A percentile compares a stretch with the other conserved stretches of the same genome.
These are phyloP conservation scores for Aspergillus homomorphus DNA, from an alignment of 495 filamentous ascomycete species.

Conservation along the genomic window DNA sequence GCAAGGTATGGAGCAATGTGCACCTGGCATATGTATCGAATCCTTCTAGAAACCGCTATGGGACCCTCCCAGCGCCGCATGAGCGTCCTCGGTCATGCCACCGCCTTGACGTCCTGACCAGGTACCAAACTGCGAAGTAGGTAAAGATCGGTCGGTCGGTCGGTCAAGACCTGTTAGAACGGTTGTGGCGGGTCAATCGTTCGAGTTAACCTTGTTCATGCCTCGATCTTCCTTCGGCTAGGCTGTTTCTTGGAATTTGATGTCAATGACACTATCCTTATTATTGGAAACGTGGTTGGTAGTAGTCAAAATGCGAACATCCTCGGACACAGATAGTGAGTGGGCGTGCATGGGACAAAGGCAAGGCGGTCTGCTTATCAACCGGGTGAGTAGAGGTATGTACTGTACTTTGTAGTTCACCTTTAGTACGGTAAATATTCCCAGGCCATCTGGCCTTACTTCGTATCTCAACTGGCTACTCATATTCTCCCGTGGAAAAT, in stretches of 20 bases:
- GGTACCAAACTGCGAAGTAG: not conserved
- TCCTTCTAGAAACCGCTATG: constrained; percentile 7
- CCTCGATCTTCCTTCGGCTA: not conserved
- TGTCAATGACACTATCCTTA: not conserved
- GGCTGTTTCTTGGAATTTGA: not conserved
- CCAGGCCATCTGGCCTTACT: no score
- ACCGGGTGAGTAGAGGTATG: not conserved
- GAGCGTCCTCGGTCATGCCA: not conserved
- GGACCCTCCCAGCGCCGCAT: not conserved
- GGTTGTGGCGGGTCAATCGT: constrained; percentile 6
- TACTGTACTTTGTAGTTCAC: not conserved
- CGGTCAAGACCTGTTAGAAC: not conserved
- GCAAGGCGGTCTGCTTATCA: not conserved
- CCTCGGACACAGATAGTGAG: not conserved
- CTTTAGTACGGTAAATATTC: not conserved
- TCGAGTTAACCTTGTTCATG: not conserved
- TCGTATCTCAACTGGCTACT: no score
- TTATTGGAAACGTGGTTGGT: not conserved
- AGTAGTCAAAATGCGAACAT: no score
- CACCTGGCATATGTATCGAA: constrained; percentile 5
- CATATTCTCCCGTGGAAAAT: no score
- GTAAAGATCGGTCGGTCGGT: constrained; percentile 3
- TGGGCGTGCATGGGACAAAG: not conserved
- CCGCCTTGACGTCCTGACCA: not conserved
- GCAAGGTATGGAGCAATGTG: not conserved